A percentile compares a stretch with the other conserved stretches of the same genome.
Evolutionary conservation across 441 rosid genomes (phyloP).

Genomic region (Breynia disticha): DNA sequence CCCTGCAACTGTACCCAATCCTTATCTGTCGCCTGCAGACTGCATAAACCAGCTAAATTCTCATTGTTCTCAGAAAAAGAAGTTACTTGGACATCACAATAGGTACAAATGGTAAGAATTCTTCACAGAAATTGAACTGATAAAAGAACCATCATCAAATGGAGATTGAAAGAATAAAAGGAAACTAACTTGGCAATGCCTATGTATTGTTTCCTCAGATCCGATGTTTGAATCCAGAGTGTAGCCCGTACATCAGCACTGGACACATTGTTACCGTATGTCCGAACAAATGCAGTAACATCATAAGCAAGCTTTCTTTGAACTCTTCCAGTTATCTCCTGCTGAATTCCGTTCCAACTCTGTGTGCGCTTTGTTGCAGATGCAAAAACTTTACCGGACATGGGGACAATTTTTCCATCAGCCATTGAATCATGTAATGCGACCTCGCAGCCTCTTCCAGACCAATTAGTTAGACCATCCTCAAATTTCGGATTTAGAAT

Average conservation of each 20-base stretch:
- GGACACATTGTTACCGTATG: conserved; percentile 51
- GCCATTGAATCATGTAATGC: conserved; percentile 64
- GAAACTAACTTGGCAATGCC: conserved; percentile 57
- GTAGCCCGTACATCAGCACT: conserved; percentile 56
- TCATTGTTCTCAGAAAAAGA: not conserved
- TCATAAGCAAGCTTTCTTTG: conserved; percentile 65
- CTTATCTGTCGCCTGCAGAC: conserved; percentile 70
- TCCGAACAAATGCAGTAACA: conserved; percentile 52
- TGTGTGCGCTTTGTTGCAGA: conserved; percentile 70
- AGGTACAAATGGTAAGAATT: not conserved
- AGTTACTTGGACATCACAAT: not conserved
- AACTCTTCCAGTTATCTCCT: conserved; percentile 71
- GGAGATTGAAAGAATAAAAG: conserved; percentile 4
- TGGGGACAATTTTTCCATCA: conserved; percentile 57
- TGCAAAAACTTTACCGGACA: conserved; percentile 61
- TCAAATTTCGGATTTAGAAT: conserved; percentile 64
- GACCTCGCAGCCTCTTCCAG: conserved; percentile 72
- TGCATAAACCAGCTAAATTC: conserved; percentile 14
- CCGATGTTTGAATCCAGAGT: conserved; percentile 63
- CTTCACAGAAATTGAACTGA: not conserved
- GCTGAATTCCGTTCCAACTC: conserved; percentile 88
- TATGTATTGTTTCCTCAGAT: conserved; percentile 63
- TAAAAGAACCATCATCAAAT: not conserved
- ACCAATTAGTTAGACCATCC: conserved; percentile 78
- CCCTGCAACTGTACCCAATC: conserved; percentile 74